phyloP scores from a whole-genome alignment of 169 alveolate species.

The Cardiosporidium cionae region DNA sequence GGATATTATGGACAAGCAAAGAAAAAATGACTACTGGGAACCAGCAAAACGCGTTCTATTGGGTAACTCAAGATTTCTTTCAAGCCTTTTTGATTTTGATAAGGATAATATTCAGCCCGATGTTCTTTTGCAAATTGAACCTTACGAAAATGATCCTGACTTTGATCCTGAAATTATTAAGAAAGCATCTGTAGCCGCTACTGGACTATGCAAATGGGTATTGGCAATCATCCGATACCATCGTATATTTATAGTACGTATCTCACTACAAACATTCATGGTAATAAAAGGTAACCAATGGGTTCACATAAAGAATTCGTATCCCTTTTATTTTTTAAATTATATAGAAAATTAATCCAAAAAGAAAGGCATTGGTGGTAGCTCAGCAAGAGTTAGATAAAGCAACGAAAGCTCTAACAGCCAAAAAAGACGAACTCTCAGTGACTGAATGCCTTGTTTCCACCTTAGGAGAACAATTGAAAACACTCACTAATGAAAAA shows the following conservation, averaged over 20 bases:
- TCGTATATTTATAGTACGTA: too few relatives aligned
- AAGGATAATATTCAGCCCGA: conserved; percentile 88
- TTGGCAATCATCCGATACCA: conserved; percentile 85
- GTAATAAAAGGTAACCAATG: conserved; percentile 25
- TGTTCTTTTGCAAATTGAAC: conserved; percentile 82
- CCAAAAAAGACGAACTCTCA: conserved; percentile 72
- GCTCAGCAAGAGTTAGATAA: conserved; percentile 82
- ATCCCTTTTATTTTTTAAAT: too few relatives aligned
- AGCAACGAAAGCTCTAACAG: conserved; percentile 72
- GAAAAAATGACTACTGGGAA: conserved; percentile 78
- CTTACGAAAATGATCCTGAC: conserved; percentile 72
- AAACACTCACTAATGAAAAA: conserved; percentile 67
- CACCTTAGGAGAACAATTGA: conserved; percentile 64
- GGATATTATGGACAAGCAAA: too few relatives aligned
- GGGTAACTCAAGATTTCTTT: conserved; percentile 62
- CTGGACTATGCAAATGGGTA: conserved; percentile 87
- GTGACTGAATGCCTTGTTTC: conserved; percentile 72
- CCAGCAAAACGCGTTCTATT: conserved; percentile 72
- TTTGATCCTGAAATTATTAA: conserved; percentile 68
- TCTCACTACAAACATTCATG: conserved; percentile 77
- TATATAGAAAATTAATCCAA: conserved; percentile 76
- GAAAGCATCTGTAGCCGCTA: conserved; percentile 75
- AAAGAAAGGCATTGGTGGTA: conserved; percentile 76
- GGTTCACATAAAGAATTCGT: conserved; percentile 41
- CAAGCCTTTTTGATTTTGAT: conserved; percentile 74